Conservation (phyloP, 208 protist genomes). For the Leishmania tropica region DNA sequence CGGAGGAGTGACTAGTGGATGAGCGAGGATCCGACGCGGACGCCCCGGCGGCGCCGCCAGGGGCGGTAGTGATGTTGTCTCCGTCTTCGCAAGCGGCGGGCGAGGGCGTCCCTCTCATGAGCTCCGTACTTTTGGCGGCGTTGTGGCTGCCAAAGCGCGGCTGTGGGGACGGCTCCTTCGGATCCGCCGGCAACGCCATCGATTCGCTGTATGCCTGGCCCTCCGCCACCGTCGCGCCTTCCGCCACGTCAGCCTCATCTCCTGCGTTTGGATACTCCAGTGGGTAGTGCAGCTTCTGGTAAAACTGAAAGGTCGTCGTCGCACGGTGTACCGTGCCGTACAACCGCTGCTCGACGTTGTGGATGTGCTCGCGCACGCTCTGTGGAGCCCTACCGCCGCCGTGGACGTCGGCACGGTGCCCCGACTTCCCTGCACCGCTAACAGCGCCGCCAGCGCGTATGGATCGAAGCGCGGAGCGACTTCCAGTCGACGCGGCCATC, state of each 20-base stretch:
- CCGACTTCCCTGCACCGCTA: background rate
- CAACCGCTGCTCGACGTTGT: constrained; percentile 38
- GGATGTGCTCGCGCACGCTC: constrained; percentile 35
- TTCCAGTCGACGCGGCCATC: constrained; percentile 10
- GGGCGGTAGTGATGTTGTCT: background rate
- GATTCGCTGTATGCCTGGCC: constrained; percentile 15
- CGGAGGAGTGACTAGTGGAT: background rate
- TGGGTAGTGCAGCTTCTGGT: constrained; percentile 73
- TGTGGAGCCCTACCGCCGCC: constrained; percentile 3
- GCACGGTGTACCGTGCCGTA: constrained; percentile 54
- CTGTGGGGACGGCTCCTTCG: constrained; percentile 48
- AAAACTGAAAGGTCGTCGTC: constrained; percentile 58
- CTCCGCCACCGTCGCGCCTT: constrained; percentile 7
- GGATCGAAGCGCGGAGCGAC: constrained; percentile 4
- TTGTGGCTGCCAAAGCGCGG: constrained; percentile 35
- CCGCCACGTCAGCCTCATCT: constrained; percentile 21
- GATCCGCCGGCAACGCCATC: background rate
- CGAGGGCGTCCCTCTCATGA: background rate
- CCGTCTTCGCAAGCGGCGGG: background rate
- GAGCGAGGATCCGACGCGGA: background rate
- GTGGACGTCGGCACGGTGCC: background rate
- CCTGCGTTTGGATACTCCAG: constrained; percentile 38
- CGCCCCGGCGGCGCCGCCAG: background rate
- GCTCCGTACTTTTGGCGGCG: background rate
- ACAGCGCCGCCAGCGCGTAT: constrained; percentile 4